Evolutionary conservation across 805 yeast species (phyloP).

Genomic region (Wickerhamiella cacticola): DNA sequence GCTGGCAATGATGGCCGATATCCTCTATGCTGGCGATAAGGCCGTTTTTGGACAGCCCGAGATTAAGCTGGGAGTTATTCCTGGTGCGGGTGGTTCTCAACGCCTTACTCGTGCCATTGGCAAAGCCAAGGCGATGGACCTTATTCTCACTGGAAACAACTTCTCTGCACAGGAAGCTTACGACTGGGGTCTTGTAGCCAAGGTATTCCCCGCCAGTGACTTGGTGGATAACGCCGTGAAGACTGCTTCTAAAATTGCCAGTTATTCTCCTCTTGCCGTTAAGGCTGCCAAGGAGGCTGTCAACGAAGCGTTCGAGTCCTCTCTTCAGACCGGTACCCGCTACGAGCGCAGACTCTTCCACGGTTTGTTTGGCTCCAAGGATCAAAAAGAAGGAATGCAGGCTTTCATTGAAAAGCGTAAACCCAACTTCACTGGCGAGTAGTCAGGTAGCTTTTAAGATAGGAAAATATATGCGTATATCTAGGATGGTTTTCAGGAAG

Average conservation of each 20-base stretch:
- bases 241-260: slow-evolving; percentile 35
- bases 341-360: slow-evolving; percentile 38
- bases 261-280: slow-evolving; percentile 34
- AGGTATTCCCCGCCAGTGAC: slow-evolving; percentile 31
- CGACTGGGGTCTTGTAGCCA: slow-evolving; percentile 39
- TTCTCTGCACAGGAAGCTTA: slow-evolving; percentile 37
- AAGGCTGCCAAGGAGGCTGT: slow-evolving; percentile 39
- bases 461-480: not conserved
- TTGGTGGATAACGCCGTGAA: slow-evolving; percentile 36
- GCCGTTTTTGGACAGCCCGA: slow-evolving; percentile 47
- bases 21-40: slow-evolving; percentile 38
- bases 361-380: slow-evolving; percentile 35
- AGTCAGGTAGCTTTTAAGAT: slow-evolving; percentile 10
- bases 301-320: slow-evolving; percentile 31
- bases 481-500: too few relatives aligned
- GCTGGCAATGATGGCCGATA: slow-evolving; percentile 42
- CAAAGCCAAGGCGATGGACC: slow-evolving; percentile 39
- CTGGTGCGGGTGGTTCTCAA: slow-evolving; percentile 46
- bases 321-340: slow-evolving; percentile 32
- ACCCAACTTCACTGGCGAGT: slow-evolving; percentile 29
- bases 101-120: slow-evolving; percentile 39
- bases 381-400: slow-evolving; percentile 40
- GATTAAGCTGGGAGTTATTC: slow-evolving; percentile 40
- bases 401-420: slow-evolving; percentile 40
- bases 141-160: slow-evolving; percentile 37